These are phyloP conservation scores for Citrus unshiu DNA, from an alignment of 345 rosid genomes.

Conservation along the genomic window DNA sequence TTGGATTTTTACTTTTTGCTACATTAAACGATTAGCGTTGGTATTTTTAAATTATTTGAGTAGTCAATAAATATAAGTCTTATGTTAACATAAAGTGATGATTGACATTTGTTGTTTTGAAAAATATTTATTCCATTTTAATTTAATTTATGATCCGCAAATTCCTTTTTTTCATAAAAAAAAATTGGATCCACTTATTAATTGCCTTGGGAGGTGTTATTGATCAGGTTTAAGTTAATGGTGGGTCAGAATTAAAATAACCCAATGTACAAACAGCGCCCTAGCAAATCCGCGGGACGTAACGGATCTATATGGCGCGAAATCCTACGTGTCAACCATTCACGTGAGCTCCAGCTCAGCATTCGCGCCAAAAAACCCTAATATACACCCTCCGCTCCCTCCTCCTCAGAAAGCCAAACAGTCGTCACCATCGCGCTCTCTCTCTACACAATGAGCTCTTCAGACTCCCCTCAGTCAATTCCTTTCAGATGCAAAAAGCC, in stretches of 20 bases:
- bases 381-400: not conserved
- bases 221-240: no score
- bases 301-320: conserved; percentile 47
- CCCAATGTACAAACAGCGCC: not conserved
- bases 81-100: no score
- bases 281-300: conserved; percentile 42
- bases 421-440: not conserved
- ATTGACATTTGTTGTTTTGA: no score
- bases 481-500: conserved; percentile 45
- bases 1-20: no score
- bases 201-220: no score
- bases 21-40: no score
- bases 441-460: conserved; percentile 26
- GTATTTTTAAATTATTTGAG: no score
- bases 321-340: conserved; percentile 40
- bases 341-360: conserved; percentile 20
- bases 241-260: not conserved
- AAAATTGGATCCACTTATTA: no score
- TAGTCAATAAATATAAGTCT: no score
- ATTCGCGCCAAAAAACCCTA: conserved; percentile 37
- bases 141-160: no score
- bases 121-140: no score
- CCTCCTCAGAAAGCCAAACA: not conserved
- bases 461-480: conserved; percentile 29
- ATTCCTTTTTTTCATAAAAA: no score